Percentiles rank a stretch among this genome's conserved stretches.
These are phyloP conservation scores for Cladophialophora exuberans DNA, from an alignment of 2,329 filamentous ascomycete species.

Conservation along the genomic window DNA sequence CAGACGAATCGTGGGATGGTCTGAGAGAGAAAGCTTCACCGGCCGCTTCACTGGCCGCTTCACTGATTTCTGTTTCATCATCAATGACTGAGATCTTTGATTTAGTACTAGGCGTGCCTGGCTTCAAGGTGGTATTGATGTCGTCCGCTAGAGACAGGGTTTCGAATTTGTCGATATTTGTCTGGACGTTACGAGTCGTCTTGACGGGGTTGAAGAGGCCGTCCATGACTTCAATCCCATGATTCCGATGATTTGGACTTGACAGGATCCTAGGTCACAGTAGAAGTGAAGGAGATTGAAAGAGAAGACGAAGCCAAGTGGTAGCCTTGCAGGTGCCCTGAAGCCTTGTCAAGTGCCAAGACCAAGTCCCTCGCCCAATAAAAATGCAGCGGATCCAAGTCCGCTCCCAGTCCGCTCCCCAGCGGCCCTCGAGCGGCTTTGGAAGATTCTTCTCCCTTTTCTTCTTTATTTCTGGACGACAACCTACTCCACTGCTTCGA, in stretches of 20 bases:
- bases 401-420: not conserved
- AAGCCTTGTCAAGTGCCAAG: too few relatives aligned
- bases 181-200: conserved; percentile 57
- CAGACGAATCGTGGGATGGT: conserved; percentile 37
- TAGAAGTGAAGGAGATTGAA: not conserved
- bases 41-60: conserved; percentile 11
- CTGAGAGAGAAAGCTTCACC: conserved; percentile 21
- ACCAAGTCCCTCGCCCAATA: not conserved
- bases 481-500: not conserved
- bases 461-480: too few relatives aligned
- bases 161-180: conserved; percentile 44
- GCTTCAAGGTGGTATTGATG: not conserved
- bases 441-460: not conserved
- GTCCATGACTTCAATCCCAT: conserved; percentile 51
- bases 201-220: conserved; percentile 56
- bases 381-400: not conserved
- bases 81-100: conserved; percentile 29
- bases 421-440: not conserved
- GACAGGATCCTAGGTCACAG: not conserved
- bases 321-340: not conserved
- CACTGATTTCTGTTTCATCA: conserved; percentile 15
- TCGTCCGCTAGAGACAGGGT: conserved; percentile 36
- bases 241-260: not conserved
- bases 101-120: conserved; percentile 12
- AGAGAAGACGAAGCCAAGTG: conserved; percentile 1